Evolutionary conservation across 2,329 filamentous ascomycete genomes (phyloP), one percentile per base, ranked within the genome.

Genomic region (Fusarium acutatum): DNA sequence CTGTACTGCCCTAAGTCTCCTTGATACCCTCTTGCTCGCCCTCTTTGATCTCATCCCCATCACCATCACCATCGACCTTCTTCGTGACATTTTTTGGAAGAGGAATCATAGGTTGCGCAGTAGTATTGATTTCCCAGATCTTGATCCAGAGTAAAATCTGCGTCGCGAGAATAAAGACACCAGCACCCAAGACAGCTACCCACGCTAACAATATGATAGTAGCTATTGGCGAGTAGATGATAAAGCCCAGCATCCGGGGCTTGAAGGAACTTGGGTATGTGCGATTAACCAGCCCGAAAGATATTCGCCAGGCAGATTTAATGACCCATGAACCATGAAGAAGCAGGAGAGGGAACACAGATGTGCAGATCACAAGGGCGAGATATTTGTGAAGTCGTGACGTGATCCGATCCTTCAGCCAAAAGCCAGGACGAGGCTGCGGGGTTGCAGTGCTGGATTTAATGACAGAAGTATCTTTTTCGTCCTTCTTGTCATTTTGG

Each of bases 261-360:
- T 32, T 63, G 14, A 60, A 35, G 0, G 22, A 34, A 15, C 10
- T 22, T 17, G 72, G 72, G n/a, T 74, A 74, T 10, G 68, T 74
- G 15, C 47, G 52, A 22, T 53, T 59, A 8, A 72, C 14, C 5
- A 60, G n/a, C 11, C 47, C 57, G 12, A 63, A 28, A 5, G 68
- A 63, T 3, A 74, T 38, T 15, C 64, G 60, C 64, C 72, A 74
- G 1, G 58, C 34, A 30, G 72, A 54, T 24, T 32, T 67, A 11
- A 75, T 9, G 6, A 75, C 72, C 60, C 68, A 70, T 8, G 32
- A 62, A 10, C 64, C 64, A 12, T 74, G 68, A 15, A 75, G 49
- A 1, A 73, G 34, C 7, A 59, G 41, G 12, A 70, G 30, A 5
- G 64, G 68, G 1, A 74, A n/a, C 1, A 65, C 15, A 4, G 58